A percentile compares a stretch with the other conserved stretches of the same genome.
These are phyloP conservation scores for Patellaria atrata DNA, from an alignment of 495 filamentous ascomycete genomes.

Conservation along the genomic window DNA sequence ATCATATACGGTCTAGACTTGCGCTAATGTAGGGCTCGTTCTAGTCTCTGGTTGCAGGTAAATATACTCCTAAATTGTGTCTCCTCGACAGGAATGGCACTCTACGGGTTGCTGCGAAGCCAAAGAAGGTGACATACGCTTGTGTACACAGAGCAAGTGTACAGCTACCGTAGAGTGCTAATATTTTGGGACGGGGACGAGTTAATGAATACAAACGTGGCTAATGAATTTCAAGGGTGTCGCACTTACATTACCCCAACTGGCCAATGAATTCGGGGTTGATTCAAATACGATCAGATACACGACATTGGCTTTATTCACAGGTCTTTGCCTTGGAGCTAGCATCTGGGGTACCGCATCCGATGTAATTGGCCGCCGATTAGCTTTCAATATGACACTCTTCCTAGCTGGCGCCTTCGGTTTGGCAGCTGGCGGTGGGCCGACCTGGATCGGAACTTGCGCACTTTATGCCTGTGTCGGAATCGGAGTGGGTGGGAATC, in stretches of 20 bases:
- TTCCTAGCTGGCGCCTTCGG: conserved; percentile 42
- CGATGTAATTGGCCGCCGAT: conserved; percentile 42
- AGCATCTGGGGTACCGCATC: conserved; percentile 44
- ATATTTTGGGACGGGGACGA: too few relatives aligned
- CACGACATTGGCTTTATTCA: conserved; percentile 40
- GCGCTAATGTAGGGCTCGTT: background rate
- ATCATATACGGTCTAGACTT: too few relatives aligned
- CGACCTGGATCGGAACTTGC: conserved; percentile 37
- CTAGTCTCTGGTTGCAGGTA: background rate
- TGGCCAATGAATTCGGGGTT: conserved; percentile 41
- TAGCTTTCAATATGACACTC: conserved; percentile 45
- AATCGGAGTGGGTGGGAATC: conserved; percentile 45
- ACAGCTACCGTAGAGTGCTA: too few relatives aligned
- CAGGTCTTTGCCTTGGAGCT: conserved; percentile 43
- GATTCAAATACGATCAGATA: conserved; percentile 35
- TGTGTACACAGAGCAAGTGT: too few relatives aligned
- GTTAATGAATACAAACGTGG: too few relatives aligned
- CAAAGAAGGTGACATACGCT: too few relatives aligned
- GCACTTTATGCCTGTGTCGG: conserved; percentile 38
- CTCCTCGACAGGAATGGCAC: too few relatives aligned
- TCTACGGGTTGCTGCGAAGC: too few relatives aligned
- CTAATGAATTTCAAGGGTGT: conserved; percentile 32
- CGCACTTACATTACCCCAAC: conserved; percentile 38
- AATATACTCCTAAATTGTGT: too few relatives aligned
- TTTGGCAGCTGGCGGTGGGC: conserved; percentile 36